These are phyloP conservation scores for Xylariaceae sp. DNA, from an alignment of 2,329 filamentous ascomycete species.

Conservation along the genomic window DNA sequence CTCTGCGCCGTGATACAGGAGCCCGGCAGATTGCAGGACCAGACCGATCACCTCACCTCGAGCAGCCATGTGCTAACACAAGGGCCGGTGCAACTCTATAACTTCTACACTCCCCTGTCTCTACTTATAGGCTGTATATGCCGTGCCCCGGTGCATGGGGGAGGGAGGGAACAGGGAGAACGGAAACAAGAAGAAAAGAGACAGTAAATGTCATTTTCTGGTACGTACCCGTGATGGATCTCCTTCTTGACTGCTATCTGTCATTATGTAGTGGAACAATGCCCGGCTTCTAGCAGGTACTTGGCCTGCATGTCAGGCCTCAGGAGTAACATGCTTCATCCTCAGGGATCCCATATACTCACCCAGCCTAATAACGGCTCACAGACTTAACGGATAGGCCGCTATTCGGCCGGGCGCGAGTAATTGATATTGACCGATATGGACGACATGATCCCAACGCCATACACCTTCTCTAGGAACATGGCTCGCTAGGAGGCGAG, in stretches of 20 bases:
- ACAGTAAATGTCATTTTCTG: not conserved
- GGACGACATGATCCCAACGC: not conserved
- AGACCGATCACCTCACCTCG: slow-evolving; percentile 5
- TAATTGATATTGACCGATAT: too few relatives aligned
- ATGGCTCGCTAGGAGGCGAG: not conserved
- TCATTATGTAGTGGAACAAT: not conserved
- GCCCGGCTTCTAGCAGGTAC: not conserved
- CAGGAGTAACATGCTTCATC: not conserved
- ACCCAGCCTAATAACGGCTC: not conserved
- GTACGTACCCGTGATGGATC: not conserved
- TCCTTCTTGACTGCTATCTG: not conserved
- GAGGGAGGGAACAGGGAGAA: not conserved
- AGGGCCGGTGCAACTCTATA: not conserved
- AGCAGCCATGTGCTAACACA: slow-evolving; percentile 10
- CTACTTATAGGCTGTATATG: not conserved
- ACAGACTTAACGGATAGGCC: too few relatives aligned
- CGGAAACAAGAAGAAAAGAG: not conserved
- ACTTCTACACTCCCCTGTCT: not conserved
- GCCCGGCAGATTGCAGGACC: slow-evolving; percentile 15
- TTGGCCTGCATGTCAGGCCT: not conserved
- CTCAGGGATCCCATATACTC: not conserved
- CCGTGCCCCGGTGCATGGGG: not conserved
- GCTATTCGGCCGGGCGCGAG: too few relatives aligned
- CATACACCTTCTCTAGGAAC: not conserved
- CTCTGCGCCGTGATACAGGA: slow-evolving; percentile 2